Base-by-base conservation (phyloP, 495 filamentous ascomycete genomes). In the Aspergillus carlsbadensis region DNA sequence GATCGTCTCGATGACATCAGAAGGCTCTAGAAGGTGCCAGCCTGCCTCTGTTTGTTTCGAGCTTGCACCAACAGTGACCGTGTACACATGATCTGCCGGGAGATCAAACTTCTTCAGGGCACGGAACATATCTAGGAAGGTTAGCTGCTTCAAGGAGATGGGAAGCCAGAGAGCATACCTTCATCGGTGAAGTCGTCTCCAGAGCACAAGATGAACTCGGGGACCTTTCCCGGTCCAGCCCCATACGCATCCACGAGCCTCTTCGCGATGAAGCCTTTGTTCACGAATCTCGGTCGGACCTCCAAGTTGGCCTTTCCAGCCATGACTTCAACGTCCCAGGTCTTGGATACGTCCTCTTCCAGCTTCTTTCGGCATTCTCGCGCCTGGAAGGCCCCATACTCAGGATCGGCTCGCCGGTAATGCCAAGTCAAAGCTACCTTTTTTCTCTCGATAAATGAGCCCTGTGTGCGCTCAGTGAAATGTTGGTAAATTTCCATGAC, bases 121-220 rank as follows among this genome's bases (percentile, higher is more conserved):
- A 41, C 85, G 84, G 81, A 83, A 84, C 81, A 84, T 84, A 55
- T 84, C 75, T 84, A 33, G 58, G 10, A 33, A 49, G 5, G 37
- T 54, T 44, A 60, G 33, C 18, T 53, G 15, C 36, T 58, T 14
- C 45, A 17, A 50, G 17, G 17, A 41, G 20, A 37, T 14, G 22
- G 42, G 29, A 39, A 18, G 10, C 10, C 10, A 33, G 31, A 10
- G 37, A 49, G 50, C 82, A 76, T 84, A 88, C 94, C 94, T 81
- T 98, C 94, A 70, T 98, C 94, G 10, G 94, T 98, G 56, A 92
- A 94, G 63, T 98, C 94, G 70, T 98, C 94, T 20, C 94, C 94
- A 33, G 89, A 74, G 65, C 94, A 98, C 36, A 97, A 73, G 22
- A 93, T 85, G 60, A 97, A 96, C 24, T 90, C 89, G 0, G 91